A percentile compares a stretch with the other conserved stretches of the same genome.
phyloP scores from a whole-genome alignment of 257 asterid species.

The Solanum chmielewskii region DNA sequence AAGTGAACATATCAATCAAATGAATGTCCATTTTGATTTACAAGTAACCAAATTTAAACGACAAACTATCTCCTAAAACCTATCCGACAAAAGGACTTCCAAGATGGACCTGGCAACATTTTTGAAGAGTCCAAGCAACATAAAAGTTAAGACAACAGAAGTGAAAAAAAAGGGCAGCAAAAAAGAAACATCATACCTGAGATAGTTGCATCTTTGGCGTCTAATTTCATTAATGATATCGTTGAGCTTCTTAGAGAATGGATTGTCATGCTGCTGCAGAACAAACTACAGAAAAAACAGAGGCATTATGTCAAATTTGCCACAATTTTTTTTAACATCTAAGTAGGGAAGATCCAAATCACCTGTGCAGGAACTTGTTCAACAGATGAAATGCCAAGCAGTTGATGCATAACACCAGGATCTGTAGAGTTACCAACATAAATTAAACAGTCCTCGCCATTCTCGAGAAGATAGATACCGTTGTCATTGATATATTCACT shows the following conservation, averaged over 20 bases:
- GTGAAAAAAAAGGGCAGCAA: background rate
- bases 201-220: conserved; percentile 84
- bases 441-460: conserved; percentile 82
- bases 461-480: conserved; percentile 91
- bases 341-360: background rate
- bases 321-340: background rate
- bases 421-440: conserved; percentile 58
- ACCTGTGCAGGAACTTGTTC: conserved; percentile 80
- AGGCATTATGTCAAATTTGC: background rate
- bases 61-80: background rate
- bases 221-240: conserved; percentile 77
- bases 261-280: conserved; percentile 76
- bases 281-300: conserved; percentile 37
- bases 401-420: conserved; percentile 35
- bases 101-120: background rate
- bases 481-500: conserved; percentile 60
- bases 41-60: background rate
- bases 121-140: background rate
- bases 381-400: conserved; percentile 64
- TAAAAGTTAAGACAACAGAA: background rate
- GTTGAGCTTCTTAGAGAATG: conserved; percentile 75
- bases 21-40: background rate
- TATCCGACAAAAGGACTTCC: background rate
- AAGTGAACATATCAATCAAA: background rate
- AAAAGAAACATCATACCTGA: conserved; percentile 39